A percentile compares a stretch with the other conserved stretches of the same genome.
Conservation (phyloP, 306 rosid species). For the Quercus berberidifolia region DNA sequence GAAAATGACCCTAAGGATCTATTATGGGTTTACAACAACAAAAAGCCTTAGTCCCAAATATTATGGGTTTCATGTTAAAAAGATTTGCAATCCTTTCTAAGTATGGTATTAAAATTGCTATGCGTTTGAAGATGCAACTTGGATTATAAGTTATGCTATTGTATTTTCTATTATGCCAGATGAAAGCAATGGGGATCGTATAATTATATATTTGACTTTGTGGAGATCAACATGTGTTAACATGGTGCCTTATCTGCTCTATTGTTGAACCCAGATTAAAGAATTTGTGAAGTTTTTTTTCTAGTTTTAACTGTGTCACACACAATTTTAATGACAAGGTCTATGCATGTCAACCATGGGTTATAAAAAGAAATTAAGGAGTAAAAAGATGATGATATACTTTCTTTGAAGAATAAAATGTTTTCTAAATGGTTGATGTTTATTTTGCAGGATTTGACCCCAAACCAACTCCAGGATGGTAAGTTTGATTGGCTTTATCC, state of each 20-base stretch:
- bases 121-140: too few species aligned
- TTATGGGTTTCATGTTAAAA: background rate
- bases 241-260: background rate
- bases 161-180: background rate
- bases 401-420: background rate
- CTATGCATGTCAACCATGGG: conserved; percentile 6
- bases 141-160: background rate
- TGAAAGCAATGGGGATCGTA: background rate
- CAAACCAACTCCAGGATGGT: conserved; percentile 93
- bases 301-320: background rate
- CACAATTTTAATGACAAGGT: background rate
- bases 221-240: background rate
- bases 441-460: conserved; percentile 81
- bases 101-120: too few species aligned
- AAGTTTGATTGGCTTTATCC: conserved; percentile 22
- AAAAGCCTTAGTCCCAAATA: background rate
- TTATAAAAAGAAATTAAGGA: background rate
- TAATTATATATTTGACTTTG: background rate
- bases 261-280: background rate
- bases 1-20: background rate
- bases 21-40: background rate
- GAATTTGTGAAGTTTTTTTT: background rate
- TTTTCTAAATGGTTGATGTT: conserved; percentile 21
- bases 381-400: background rate
- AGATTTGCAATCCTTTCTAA: too few species aligned